Conservation (phyloP, 345 rosid species). For the Pistacia integerrima region DNA sequence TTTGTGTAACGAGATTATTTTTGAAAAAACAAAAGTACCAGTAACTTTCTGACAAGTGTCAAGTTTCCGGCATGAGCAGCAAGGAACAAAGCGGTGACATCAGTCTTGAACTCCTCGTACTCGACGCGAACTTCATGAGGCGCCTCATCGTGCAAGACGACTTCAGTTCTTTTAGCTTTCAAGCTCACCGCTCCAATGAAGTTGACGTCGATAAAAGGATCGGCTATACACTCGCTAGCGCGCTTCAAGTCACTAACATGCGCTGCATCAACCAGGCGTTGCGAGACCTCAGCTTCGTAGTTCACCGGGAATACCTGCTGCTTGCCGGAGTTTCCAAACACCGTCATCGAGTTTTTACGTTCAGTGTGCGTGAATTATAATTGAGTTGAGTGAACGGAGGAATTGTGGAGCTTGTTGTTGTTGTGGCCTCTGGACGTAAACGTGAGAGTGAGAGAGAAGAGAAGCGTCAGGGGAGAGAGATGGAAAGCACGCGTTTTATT, state of each 20-base stretch:
- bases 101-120: constrained; percentile 68
- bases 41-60: constrained; percentile 51
- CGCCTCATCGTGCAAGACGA: constrained; percentile 47
- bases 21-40: constrained; percentile 34
- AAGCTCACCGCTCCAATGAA: constrained; percentile 59
- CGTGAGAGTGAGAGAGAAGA: not conserved
- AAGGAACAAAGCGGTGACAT: constrained; percentile 61
- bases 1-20: not conserved
- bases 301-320: constrained; percentile 55
- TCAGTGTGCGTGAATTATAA: not conserved
- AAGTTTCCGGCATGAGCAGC: constrained; percentile 63
- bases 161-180: constrained; percentile 49
- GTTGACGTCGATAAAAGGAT: constrained; percentile 62
- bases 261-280: constrained; percentile 56
- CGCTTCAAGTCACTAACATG: constrained; percentile 39
- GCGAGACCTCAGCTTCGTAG: constrained; percentile 57
- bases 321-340: constrained; percentile 28
- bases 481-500: constrained; percentile 9
- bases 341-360: constrained; percentile 9
- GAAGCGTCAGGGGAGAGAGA: constrained; percentile 4
- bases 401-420: too few relatives aligned
- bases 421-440: too few relatives aligned
- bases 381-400: not conserved
- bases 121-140: constrained; percentile 49
- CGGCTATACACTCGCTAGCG: constrained; percentile 44